A percentile compares a stretch with the other conserved stretches of the same genome.
These are phyloP conservation scores for Aciculoconidium aculeatum DNA, from an alignment of 805 yeast species.

Conservation along the genomic window DNA sequence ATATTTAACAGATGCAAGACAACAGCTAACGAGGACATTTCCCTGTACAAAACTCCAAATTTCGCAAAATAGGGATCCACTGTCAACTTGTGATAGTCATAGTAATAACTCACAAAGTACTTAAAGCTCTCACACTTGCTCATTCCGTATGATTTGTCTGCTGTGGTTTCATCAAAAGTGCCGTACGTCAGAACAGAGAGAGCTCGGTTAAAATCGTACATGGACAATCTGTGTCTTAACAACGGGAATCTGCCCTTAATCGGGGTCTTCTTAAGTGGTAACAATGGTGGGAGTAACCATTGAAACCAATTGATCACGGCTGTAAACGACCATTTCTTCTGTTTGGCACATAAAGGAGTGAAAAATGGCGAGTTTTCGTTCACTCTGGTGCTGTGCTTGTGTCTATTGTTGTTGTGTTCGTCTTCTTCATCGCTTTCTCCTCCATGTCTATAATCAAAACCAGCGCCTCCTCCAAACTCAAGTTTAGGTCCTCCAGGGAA, in stretches of 20 bases:
- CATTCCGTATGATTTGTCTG: slow-evolving; percentile 1
- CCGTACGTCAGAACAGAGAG: slow-evolving; percentile 9
- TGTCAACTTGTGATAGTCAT: slow-evolving; percentile 15
- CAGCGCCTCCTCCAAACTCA: slow-evolving; percentile 24
- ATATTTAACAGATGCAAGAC: slow-evolving; percentile 8
- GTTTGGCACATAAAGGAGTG: not conserved
- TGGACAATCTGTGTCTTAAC: slow-evolving; percentile 15
- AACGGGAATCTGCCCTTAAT: slow-evolving; percentile 7
- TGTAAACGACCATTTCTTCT: not conserved
- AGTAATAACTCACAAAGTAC: slow-evolving; percentile 15
- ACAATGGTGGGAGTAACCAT: slow-evolving; percentile 18
- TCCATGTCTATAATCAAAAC: slow-evolving; percentile 15
- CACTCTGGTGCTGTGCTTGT: not conserved
- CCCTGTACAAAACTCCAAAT: slow-evolving; percentile 14
- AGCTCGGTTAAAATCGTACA: slow-evolving; percentile 15
- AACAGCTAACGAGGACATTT: slow-evolving; percentile 10
- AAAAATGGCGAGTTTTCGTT: not conserved
- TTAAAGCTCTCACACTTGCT: slow-evolving; percentile 7
- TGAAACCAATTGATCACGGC: slow-evolving; percentile 14
- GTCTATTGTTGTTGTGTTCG: not conserved
- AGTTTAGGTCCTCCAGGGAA: slow-evolving; percentile 18
- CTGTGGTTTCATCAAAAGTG: slow-evolving; percentile 6
- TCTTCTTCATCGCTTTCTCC: slow-evolving; percentile 3
- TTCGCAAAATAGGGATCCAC: slow-evolving; percentile 22
- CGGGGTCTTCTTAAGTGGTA: slow-evolving; percentile 10